Base-by-base conservation (phyloP, 768 basidiomycete genomes). In the Phylloporus sp. region DNA sequence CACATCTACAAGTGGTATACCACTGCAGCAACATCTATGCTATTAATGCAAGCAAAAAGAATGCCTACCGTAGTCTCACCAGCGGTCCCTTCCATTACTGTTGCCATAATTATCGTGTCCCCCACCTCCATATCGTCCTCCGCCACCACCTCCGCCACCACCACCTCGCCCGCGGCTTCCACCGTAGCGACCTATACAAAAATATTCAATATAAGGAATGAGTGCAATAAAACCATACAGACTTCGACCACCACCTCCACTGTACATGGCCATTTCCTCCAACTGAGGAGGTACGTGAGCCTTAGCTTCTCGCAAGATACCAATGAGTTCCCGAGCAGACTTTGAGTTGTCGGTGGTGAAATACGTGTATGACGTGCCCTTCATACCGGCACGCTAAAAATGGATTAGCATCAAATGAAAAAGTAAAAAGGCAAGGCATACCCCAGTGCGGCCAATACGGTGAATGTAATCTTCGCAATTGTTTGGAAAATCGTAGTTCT, bases 381-480 rank as follows among this genome's bases (percentile, higher is more conserved):
- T 95, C 81, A 85, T 80, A 35, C 92, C 92, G 39, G 92, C 93
- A 70, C 91, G 91, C 90, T 93, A 50, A 35, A 41, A 38, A 6
- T 23, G 51, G 47, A 62, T 72, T 48, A 64, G 63, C 34, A 1
- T 45, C 36, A 15, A 15, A 15, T 20, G 18, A 44, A 4, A 9
- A 20, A 23, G 50, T 2, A 18, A 13, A 44, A 22, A 34, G 43
- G 48, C 24, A 13, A 68, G 80, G 41, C 70, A 0, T 49, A 91
- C 91, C 50, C 95, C 95, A 58, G 95, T 97, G 69, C 95, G 93
- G 57, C 95, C 97, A 64, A 99, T 99, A 60, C 95, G 92, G 73
- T 99, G 95, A 54, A 97, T 93, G 72, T 98, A 98, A 72, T 97
- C 95, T 76, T 95, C 94, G 64, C 90, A 91, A 67, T 95, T 95